phyloP scores from a whole-genome alignment of 2,329 filamentous ascomycete genomes.

The Exophiala viscosa region DNA sequence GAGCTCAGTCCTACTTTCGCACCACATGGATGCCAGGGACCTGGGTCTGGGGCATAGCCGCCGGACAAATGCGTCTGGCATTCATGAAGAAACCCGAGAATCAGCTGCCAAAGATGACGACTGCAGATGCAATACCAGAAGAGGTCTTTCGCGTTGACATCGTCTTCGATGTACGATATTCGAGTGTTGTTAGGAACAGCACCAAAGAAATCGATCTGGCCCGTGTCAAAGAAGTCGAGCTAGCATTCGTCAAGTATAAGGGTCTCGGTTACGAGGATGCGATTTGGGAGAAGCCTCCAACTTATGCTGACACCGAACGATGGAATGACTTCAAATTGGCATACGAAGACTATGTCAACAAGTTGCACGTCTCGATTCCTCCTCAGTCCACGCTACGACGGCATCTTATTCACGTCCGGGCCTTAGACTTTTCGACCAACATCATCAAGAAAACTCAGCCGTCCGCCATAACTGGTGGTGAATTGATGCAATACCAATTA shows the following conservation, averaged over 20 bases:
- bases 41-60: constrained; percentile 76
- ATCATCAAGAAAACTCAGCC: constrained; percentile 71
- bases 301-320: constrained; percentile 58
- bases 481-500: constrained; percentile 89
- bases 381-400: constrained; percentile 56
- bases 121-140: constrained; percentile 78
- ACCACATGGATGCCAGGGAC: constrained; percentile 83
- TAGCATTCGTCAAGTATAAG: constrained; percentile 84
- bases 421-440: constrained; percentile 60
- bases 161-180: constrained; percentile 75
- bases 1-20: constrained; percentile 72
- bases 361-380: constrained; percentile 67
- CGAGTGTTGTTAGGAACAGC: constrained; percentile 52
- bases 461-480: constrained; percentile 66
- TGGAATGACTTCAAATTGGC: constrained; percentile 79
- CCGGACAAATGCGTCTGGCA: constrained; percentile 62
- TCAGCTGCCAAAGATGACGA: constrained; percentile 63
- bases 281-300: constrained; percentile 82
- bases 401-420: constrained; percentile 65
- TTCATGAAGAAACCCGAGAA: constrained; percentile 69
- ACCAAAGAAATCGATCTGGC: constrained; percentile 67
- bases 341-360: constrained; percentile 80
- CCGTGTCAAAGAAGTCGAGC: constrained; percentile 67
- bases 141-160: constrained; percentile 84
- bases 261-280: constrained; percentile 85